Evolutionary conservation across 176 grass and related monocot species (phyloP), one percentile per base, ranked within the genome.

Genomic region (Calamus simplicifolius): DNA sequence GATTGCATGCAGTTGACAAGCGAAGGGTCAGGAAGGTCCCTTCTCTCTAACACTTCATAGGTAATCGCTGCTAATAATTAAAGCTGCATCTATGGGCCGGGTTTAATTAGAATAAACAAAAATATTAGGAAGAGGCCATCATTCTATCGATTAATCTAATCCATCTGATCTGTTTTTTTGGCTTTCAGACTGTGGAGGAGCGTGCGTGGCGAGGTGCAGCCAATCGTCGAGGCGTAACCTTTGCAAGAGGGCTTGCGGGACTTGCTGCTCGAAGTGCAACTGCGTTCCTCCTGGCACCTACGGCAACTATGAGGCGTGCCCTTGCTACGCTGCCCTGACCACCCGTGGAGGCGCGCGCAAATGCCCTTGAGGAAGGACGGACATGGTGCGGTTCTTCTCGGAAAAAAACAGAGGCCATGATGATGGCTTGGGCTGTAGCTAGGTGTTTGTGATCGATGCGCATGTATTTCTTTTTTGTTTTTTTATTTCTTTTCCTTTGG

Each of bases 181-280:
- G 26, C 55, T 16, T 5, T 12, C 50, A 82, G 73, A 82, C 49
- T 82, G 80, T 5, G 68, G 61, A 35, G 57, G 27, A n/a, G 30
- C 68, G 17, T 82, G 80, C 10, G 51, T 2, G 3, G 38, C 18
- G 25, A 62, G 80, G 35, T 82, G 80, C 62, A 59, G 62, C 31
- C 15, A 30, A 21, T 77, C 73, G 17, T 77, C 73, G 25, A 66
- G 80, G 68, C 73, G 68, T 3, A 73, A 82, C 49, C 62, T 77
- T 5, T 82, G 80, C 80, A 68, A 77, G 56, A 59, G 79, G 61
- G 72, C 61, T 19, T 82, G 79, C 38, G 73, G 79, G 19, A 71
- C 60, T n/a, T 82, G 80, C 27, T 82, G 80, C 15, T 49, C 62
- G 48, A 12, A 68, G 56, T 82, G 80, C 80, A 82, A 55, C 61